Conservation (phyloP, 306 rosid genomes). For the Ammopiptanthus mongolicus region DNA sequence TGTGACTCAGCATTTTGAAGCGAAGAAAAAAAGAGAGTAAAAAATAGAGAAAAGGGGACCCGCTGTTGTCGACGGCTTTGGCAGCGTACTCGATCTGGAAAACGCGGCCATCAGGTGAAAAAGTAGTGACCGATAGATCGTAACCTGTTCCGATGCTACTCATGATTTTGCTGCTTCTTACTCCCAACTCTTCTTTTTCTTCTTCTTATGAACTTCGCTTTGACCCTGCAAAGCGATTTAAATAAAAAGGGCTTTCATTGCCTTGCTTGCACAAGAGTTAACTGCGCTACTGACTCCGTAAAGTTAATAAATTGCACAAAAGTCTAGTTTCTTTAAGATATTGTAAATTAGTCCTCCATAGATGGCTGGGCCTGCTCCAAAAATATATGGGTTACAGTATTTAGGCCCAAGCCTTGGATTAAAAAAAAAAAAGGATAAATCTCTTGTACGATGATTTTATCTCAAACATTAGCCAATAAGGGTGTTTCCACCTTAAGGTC, state of each 20-base stretch:
- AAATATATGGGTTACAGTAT: too few relatives aligned
- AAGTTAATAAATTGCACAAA: not conserved
- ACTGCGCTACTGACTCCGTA: not conserved
- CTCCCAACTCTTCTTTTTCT: not conserved
- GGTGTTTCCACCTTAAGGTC: too few relatives aligned
- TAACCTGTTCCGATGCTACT: slow-evolving; percentile 99
- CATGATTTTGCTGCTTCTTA: slow-evolving; percentile 31
- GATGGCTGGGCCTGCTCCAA: not conserved
- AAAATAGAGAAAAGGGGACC: slow-evolving; percentile 30
- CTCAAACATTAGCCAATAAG: too few relatives aligned
- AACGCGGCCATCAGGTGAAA: slow-evolving; percentile 97
- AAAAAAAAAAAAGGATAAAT: too few relatives aligned
- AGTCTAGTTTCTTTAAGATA: not conserved
- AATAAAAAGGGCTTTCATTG: not conserved
- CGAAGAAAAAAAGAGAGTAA: not conserved
- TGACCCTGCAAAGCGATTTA: not conserved
- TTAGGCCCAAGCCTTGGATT: too few relatives aligned
- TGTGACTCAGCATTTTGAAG: not conserved
- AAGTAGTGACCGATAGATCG: slow-evolving; percentile 96
- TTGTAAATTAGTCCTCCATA: not conserved
- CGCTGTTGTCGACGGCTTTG: slow-evolving; percentile 98
- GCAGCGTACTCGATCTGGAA: slow-evolving; percentile 99
- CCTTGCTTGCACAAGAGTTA: slow-evolving; percentile 14
- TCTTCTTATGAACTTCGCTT: not conserved
- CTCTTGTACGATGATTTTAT: too few relatives aligned